Percentiles rank a stretch among this genome's conserved stretches.
These are phyloP conservation scores for Umbellularia californica DNA, from an alignment of 164 flowering plant genomes.

Conservation along the genomic window DNA sequence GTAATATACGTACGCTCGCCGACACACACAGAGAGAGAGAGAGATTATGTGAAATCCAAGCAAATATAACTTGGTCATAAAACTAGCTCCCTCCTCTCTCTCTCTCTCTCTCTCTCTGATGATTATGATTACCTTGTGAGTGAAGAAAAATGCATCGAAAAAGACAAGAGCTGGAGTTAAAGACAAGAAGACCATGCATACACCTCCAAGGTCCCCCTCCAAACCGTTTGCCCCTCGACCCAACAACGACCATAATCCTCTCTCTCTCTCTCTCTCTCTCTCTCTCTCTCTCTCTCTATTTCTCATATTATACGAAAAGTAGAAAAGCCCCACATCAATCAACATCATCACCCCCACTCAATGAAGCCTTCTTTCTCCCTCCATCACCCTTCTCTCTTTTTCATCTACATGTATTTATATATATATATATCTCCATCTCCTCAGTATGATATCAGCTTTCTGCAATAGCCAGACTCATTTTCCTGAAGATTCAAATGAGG, in stretches of 20 bases:
- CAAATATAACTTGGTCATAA: no score
- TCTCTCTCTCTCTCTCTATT: slow-evolving; percentile 22
- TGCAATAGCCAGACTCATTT: background rate
- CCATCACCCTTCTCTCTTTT: slow-evolving; percentile 5
- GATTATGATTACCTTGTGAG: slow-evolving; percentile 59
- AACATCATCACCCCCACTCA: slow-evolving; percentile 35
- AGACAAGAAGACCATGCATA: slow-evolving; percentile 54
- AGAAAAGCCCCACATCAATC: slow-evolving; percentile 57
- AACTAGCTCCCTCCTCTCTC: no score
- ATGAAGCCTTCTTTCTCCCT: slow-evolving; percentile 14
- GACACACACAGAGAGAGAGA: slow-evolving; percentile 11
- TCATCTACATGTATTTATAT: background rate
- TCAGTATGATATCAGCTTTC: slow-evolving; percentile 2
- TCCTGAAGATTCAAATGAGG: slow-evolving; percentile 26
- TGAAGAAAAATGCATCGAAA: slow-evolving; percentile 51
- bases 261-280: slow-evolving; percentile 20
- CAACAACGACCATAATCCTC: slow-evolving; percentile 43
- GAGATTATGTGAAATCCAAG: no score
- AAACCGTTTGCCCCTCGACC: slow-evolving; percentile 77
- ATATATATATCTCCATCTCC: slow-evolving; percentile 2
- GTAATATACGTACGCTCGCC: background rate
- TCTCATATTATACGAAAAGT: slow-evolving; percentile 50
- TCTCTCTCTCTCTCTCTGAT: slow-evolving; percentile 13
- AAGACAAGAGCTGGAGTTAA: slow-evolving; percentile 52
- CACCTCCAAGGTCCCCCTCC: slow-evolving; percentile 54